Evolutionary conservation across 164 flowering plant genomes (phyloP).

Genomic region (Berberis vulgaris): DNA sequence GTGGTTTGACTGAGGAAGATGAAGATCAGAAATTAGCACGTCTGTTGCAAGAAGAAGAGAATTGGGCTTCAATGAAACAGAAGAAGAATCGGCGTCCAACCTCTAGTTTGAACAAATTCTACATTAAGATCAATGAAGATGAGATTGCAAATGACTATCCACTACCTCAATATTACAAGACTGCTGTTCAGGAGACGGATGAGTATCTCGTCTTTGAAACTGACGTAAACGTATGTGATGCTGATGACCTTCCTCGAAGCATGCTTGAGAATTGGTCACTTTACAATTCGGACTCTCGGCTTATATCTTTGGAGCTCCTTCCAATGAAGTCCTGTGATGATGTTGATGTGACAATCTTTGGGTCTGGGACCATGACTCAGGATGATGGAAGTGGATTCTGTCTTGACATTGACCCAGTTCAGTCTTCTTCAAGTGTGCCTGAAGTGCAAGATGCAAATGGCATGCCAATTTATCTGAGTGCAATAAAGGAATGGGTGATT

Average conservation of each 20-base stretch:
- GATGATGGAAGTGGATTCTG: conserved; percentile 83
- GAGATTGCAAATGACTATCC: conserved; percentile 96
- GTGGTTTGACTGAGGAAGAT: conserved; percentile 36
- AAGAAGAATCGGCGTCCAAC: conserved; percentile 24
- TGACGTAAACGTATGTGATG: conserved; percentile 29
- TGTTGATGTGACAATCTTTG: conserved; percentile 77
- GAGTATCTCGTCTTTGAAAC: conserved; percentile 63
- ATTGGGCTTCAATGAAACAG: conserved; percentile 61
- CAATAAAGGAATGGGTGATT: conserved; percentile 94
- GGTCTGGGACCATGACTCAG: conserved; percentile 72
- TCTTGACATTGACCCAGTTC: conserved; percentile 39
- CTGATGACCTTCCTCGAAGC: conserved; percentile 59
- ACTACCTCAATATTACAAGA: conserved; percentile 74
- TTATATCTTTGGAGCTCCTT: conserved; percentile 81
- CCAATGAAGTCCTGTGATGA: conserved; percentile 89
- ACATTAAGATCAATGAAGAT: conserved; percentile 86
- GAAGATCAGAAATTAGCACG: conserved; percentile 62
- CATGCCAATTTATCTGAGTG: conserved; percentile 77
- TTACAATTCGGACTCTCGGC: conserved; percentile 78
- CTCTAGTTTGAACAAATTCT: conserved; percentile 38
- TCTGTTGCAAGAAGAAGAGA: conserved; percentile 70
- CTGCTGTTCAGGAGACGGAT: conserved; percentile 52
- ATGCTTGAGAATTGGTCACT: conserved; percentile 95
- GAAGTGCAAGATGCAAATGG: conserved; percentile 45
- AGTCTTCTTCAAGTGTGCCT: conserved; percentile 38